A percentile compares a stretch with the other conserved stretches of the same genome.
Evolutionary conservation across 441 rosid genomes (phyloP).

Genomic region (Pelargonium citronellum): DNA sequence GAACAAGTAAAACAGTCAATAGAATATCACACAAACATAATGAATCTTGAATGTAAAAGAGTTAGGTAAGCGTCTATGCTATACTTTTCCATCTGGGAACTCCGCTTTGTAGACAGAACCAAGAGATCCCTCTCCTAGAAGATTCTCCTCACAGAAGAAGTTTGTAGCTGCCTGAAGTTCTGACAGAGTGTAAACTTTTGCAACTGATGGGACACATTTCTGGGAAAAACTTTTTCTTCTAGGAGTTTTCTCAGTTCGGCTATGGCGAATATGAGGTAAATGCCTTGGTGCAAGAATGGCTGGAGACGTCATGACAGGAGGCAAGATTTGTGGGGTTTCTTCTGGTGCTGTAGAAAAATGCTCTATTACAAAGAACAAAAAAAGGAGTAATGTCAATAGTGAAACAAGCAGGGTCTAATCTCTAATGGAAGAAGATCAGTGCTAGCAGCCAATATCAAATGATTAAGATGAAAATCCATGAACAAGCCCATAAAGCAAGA

Average conservation of each 20-base stretch:
- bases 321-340: conserved; percentile 43
- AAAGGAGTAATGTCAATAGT: conserved; percentile 11
- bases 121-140: conserved; percentile 81
- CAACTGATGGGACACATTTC: conserved; percentile 43
- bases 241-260: conserved; percentile 34
- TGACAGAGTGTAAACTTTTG: conserved; percentile 53
- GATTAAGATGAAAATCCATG: too few relatives aligned
- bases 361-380: conserved; percentile 27
- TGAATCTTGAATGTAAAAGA: conserved; percentile 14
- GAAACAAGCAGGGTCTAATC: neutral
- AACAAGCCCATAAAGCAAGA: neutral
- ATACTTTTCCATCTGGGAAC: conserved; percentile 72
- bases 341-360: conserved; percentile 35
- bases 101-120: conserved; percentile 87
- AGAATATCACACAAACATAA: neutral
- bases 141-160: conserved; percentile 65
- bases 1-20: conserved; percentile 10
- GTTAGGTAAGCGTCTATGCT: conserved; percentile 6
- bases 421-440: neutral
- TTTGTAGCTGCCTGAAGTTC: conserved; percentile 79
- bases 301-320: conserved; percentile 35
- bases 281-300: conserved; percentile 31
- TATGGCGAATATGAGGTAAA: conserved; percentile 29
- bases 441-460: neutral
- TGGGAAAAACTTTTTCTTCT: conserved; percentile 52